Base-by-base conservation (phyloP, 2,329 filamentous ascomycete species). In the Colletotrichum melonis region DNA sequence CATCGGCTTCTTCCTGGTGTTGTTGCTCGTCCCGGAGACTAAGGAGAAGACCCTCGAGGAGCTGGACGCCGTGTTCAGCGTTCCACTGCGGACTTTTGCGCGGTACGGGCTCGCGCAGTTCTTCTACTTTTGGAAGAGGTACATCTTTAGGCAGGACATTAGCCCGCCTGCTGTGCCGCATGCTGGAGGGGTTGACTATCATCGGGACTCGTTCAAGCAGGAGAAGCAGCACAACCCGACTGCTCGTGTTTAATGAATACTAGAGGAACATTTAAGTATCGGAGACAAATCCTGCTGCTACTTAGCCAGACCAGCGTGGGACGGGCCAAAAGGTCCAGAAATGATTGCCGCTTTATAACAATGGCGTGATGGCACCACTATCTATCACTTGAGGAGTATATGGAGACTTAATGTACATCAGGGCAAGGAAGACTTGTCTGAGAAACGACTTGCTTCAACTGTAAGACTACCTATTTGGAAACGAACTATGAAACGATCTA, bases 1-100 rank as follows among this genome's bases (percentile, higher is more conserved):
- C 0, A 69, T 85, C 4, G 86, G 86, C 7, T 88, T 85, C 76
- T 79, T 86, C 54, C 77, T 83, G 6, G 83, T 86, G 2, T 78
- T 84, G 6, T 76, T 85, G 35, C 83, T 84, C 76, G 84, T 85
- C 11, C 83, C 83, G 28, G 85, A 86, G 78, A 86, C 85, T 19
- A 85, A 85, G 71, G 84, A 83, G 52, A 83, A 82, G 74, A 86
- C 84, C 0, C 77, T 87, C 5, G 85, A 87, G 76, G 85, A 86
- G 75, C 80, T 85, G 7, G 82, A 85, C 9, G 63, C 62, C 14
- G 73, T 75, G 12, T 75, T 75, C 49, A 65, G 60, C 56, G 73
- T 75, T 1, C 67, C 73, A 0, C 2, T 60, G 26, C 60, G 59
- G 3, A 59, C 26, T 0, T 74, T 75, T 4, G 66, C 54, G 38